These are phyloP conservation scores for Hypoxylon rickii DNA, from an alignment of 495 filamentous ascomycete species.

Conservation along the genomic window DNA sequence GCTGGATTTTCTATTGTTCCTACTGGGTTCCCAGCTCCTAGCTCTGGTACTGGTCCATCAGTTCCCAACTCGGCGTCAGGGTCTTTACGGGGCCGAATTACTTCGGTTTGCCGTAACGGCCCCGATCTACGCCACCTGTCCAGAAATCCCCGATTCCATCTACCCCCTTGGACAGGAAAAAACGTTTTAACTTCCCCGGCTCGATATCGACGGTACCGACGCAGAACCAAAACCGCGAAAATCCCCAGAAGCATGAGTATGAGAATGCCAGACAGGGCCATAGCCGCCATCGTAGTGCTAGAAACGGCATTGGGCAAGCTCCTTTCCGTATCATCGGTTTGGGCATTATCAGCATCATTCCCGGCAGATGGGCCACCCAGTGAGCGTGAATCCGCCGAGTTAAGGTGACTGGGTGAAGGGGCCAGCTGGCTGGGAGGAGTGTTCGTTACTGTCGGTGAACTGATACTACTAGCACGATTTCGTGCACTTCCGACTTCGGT, in stretches of 20 bases:
- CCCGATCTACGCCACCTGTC: neutral
- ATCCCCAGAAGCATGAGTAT: slow-evolving; percentile 35
- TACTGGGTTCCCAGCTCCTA: slow-evolving; percentile 10
- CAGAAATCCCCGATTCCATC: neutral
- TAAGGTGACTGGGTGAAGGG: too few relatives aligned
- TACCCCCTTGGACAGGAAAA: slow-evolving; percentile 4
- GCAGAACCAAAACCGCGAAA: slow-evolving; percentile 24
- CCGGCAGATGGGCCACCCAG: neutral
- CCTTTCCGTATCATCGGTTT: neutral
- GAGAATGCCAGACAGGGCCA: slow-evolving; percentile 38
- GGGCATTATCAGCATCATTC: neutral
- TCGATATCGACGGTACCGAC: slow-evolving; percentile 35
- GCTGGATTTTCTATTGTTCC: slow-evolving; percentile 37
- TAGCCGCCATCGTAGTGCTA: slow-evolving; percentile 36
- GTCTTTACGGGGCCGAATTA: neutral
- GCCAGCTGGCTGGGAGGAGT: too few relatives aligned
- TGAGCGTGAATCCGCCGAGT: too few relatives aligned
- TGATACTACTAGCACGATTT: too few relatives aligned
- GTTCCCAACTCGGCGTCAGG: slow-evolving; percentile 31
- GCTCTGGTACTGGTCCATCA: slow-evolving; percentile 30
- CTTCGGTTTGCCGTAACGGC: too few relatives aligned
- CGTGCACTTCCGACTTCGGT: too few relatives aligned
- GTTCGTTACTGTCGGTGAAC: too few relatives aligned
- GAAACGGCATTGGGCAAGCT: slow-evolving; percentile 13
- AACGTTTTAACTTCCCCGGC: slow-evolving; percentile 22